Percentiles rank a stretch among this genome's conserved stretches.
These are phyloP conservation scores for Fraxinus anomala DNA, from an alignment of 257 asterid genomes.

Conservation along the genomic window DNA sequence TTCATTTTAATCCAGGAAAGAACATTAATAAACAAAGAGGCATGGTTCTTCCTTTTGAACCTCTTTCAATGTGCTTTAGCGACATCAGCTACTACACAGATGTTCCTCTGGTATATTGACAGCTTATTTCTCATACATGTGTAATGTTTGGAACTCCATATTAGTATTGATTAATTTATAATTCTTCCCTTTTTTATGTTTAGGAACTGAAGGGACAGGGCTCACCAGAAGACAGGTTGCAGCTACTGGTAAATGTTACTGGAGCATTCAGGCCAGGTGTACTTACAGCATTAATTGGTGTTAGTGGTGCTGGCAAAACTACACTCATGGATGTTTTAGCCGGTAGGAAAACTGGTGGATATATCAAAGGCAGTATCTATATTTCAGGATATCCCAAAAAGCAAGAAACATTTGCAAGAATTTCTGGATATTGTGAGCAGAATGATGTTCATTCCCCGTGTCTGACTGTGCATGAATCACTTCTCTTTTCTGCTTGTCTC, in stretches of 20 bases:
- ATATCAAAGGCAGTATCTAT: conserved; percentile 63
- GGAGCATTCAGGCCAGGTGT: conserved; percentile 90
- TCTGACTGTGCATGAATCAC: conserved; percentile 78
- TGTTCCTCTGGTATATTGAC: conserved; percentile 69
- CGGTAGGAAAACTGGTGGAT: conserved; percentile 92
- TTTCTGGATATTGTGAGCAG: conserved; percentile 94
- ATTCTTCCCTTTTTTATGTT: conserved; percentile 7
- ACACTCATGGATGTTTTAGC: conserved; percentile 96
- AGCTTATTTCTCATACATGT: background rate
- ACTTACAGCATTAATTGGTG: conserved; percentile 89
- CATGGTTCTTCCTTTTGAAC: conserved; percentile 89
- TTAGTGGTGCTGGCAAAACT: conserved; percentile 97
- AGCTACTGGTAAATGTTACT: conserved; percentile 65
- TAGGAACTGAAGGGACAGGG: conserved; percentile 88
- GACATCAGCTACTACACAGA: conserved; percentile 79
- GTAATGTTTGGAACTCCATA: background rate
- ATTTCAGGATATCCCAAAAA: conserved; percentile 82
- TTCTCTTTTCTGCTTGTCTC: conserved; percentile 85
- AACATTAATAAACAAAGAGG: conserved; percentile 49
- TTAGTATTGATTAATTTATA: conserved; percentile 22
- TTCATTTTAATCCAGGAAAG: conserved; percentile 47
- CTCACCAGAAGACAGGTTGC: conserved; percentile 56
- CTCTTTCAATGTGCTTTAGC: conserved; percentile 80
- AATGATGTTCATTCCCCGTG: conserved; percentile 88
- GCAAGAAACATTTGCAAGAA: conserved; percentile 88